These are phyloP conservation scores for Penicillium sp. DNA, from an alignment of 2,329 filamentous ascomycete genomes.

Conservation along the genomic window DNA sequence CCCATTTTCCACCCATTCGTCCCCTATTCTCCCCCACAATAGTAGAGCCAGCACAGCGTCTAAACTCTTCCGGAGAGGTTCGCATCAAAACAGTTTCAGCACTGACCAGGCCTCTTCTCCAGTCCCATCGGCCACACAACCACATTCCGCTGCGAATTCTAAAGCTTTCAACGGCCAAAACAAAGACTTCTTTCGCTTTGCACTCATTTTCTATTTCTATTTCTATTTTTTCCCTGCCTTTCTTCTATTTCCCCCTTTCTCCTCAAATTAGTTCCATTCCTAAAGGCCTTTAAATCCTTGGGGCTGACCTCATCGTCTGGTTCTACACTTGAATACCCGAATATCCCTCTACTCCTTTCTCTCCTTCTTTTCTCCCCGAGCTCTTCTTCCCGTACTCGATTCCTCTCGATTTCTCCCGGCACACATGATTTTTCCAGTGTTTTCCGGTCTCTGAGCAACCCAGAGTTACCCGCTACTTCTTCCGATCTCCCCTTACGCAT, in stretches of 20 bases:
- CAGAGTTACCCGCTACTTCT: conserved; percentile 7
- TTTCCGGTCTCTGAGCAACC: conserved; percentile 10
- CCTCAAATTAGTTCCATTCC: no score
- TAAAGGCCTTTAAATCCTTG: no score
- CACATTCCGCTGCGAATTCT: conserved; percentile 20
- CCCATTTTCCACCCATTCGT: no score
- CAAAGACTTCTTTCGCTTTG: conserved; percentile 27
- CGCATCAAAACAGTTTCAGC: conserved; percentile 1
- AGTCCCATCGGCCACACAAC: conserved; percentile 13
- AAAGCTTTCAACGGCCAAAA: conserved; percentile 36
- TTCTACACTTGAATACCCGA: conserved; percentile 21
- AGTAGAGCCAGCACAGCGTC: no score
- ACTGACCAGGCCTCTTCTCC: conserved; percentile 5
- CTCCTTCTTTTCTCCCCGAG: conserved; percentile 12
- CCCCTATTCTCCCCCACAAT: no score
- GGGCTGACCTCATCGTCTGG: conserved; percentile 26
- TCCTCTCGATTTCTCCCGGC: neutral
- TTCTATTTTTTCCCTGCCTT: conserved; percentile 1
- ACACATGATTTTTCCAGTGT: conserved; percentile 11
- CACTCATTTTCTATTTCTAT: conserved; percentile 3
- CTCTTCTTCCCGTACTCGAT: conserved; percentile 5
- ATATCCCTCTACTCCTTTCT: conserved; percentile 29
- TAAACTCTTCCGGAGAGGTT: no score
- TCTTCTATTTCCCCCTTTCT: conserved; percentile 5
- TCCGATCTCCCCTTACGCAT: conserved; percentile 3